Evolutionary conservation across 257 asterid species (phyloP).

Genomic region (Gentiana straminea): DNA sequence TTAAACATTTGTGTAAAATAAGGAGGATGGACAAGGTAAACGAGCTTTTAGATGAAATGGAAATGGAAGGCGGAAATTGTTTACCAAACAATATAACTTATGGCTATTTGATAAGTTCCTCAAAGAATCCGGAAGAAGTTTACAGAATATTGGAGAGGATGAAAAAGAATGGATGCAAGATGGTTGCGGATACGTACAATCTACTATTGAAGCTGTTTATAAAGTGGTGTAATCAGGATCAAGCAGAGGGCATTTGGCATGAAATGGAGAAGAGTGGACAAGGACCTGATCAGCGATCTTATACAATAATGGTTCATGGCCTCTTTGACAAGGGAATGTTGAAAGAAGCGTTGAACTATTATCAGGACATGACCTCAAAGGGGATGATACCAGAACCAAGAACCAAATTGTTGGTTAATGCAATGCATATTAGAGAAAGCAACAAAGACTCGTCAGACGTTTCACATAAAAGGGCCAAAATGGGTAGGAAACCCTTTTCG

Average conservation of each 20-base stretch:
- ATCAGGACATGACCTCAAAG: constrained; percentile 45
- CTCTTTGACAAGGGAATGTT: constrained; percentile 35
- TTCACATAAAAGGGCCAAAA: neutral
- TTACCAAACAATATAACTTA: constrained; percentile 53
- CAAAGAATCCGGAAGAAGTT: constrained; percentile 45
- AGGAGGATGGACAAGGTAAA: constrained; percentile 50
- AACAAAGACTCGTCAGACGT: neutral
- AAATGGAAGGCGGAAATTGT: constrained; percentile 28
- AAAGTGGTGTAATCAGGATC: constrained; percentile 43
- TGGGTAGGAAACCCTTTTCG: neutral
- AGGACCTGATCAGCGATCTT: constrained; percentile 70
- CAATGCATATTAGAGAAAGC: constrained; percentile 31
- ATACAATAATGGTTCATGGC: constrained; percentile 60
- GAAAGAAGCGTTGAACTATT: constrained; percentile 37
- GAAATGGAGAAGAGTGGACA: constrained; percentile 65
- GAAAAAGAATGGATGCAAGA: constrained; percentile 36
- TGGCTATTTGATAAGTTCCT: constrained; percentile 32
- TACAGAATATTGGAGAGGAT: constrained; percentile 45
- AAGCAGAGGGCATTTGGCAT: constrained; percentile 36
- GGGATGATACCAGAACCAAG: constrained; percentile 51
- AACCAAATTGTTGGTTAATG: constrained; percentile 50
- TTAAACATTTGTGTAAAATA: constrained; percentile 64
- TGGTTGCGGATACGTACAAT: constrained; percentile 45
- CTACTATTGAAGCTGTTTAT: constrained; percentile 59
- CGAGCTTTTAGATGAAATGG: constrained; percentile 61